Evolutionary conservation across 331 rosid species (phyloP).

Genomic region (Telfairia occidentalis): DNA sequence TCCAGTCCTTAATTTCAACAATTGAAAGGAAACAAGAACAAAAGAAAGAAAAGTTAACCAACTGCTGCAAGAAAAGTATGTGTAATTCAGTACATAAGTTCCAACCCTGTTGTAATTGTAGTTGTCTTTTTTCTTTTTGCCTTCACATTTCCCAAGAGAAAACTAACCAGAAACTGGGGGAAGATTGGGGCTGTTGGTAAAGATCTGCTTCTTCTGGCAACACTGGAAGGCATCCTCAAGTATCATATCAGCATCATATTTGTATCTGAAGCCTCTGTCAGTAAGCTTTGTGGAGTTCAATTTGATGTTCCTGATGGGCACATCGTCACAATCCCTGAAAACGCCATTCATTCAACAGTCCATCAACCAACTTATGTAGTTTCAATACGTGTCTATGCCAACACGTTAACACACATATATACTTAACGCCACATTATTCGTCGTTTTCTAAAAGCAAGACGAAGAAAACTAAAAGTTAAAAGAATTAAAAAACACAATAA

Average conservation of each 20-base stretch:
- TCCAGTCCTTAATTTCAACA: too few species aligned
- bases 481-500: neutral
- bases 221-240: constrained; percentile 25
- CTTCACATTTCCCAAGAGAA: neutral
- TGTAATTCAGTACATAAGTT: too few species aligned
- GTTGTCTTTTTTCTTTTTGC: too few species aligned
- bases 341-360: neutral
- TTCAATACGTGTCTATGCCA: too few species aligned
- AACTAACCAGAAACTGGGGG: neutral
- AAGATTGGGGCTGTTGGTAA: neutral
- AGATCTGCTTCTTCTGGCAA: constrained; percentile 11
- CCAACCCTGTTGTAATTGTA: too few species aligned
- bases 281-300: constrained; percentile 33
- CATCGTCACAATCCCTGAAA: constrained; percentile 31
- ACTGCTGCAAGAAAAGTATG: neutral
- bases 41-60: too few species aligned
- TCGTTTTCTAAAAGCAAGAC: too few species aligned
- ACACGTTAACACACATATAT: too few species aligned
- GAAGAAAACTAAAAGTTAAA: too few species aligned
- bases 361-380: neutral
- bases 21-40: too few species aligned
- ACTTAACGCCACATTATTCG: too few species aligned
- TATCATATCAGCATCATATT: constrained; percentile 25
- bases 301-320: constrained; percentile 19
- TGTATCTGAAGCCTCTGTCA: constrained; percentile 41